These are phyloP conservation scores for Endogone sp. DNA, from an alignment of 192 early-diverging fungal species.

Conservation along the genomic window DNA sequence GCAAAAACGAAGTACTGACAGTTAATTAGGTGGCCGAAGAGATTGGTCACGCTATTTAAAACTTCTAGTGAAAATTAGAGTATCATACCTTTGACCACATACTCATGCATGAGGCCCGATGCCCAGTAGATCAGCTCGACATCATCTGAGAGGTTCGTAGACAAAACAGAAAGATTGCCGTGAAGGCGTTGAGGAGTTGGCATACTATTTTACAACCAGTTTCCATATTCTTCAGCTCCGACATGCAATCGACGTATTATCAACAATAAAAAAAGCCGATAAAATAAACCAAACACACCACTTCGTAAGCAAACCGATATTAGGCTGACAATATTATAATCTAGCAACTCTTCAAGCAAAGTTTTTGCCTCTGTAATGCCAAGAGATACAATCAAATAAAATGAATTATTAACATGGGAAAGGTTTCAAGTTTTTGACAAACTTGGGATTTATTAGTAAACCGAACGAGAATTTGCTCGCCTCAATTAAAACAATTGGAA, in stretches of 20 bases:
- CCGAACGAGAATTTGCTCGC: too few relatives aligned
- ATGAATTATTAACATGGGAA: slow-evolving; percentile 3
- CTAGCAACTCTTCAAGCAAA: slow-evolving; percentile 49
- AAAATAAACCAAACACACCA: slow-evolving; percentile 23
- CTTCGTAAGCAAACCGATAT: slow-evolving; percentile 64
- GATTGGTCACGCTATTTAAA: too few relatives aligned
- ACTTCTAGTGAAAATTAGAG: too few relatives aligned
- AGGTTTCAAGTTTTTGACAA: too few relatives aligned
- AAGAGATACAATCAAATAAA: slow-evolving; percentile 20
- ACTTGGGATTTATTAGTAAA: too few relatives aligned
- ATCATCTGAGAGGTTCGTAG: slow-evolving; percentile 65
- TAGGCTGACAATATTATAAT: slow-evolving; percentile 64
- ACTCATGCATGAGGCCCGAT: slow-evolving; percentile 75
- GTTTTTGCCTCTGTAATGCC: slow-evolving; percentile 28
- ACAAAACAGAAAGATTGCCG: too few relatives aligned
- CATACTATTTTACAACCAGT: too few relatives aligned
- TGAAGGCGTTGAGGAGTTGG: too few relatives aligned
- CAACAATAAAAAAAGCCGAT: background rate
- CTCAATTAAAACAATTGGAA: too few relatives aligned
- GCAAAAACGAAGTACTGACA: too few relatives aligned
- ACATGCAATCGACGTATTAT: background rate
- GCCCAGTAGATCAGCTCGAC: slow-evolving; percentile 77
- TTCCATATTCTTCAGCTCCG: too few relatives aligned
- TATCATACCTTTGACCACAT: slow-evolving; percentile 53
- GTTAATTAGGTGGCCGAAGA: too few relatives aligned